Evolutionary conservation across 2,329 filamentous ascomycete species (phyloP).

Genomic region (Stachybotrys chartarum): DNA sequence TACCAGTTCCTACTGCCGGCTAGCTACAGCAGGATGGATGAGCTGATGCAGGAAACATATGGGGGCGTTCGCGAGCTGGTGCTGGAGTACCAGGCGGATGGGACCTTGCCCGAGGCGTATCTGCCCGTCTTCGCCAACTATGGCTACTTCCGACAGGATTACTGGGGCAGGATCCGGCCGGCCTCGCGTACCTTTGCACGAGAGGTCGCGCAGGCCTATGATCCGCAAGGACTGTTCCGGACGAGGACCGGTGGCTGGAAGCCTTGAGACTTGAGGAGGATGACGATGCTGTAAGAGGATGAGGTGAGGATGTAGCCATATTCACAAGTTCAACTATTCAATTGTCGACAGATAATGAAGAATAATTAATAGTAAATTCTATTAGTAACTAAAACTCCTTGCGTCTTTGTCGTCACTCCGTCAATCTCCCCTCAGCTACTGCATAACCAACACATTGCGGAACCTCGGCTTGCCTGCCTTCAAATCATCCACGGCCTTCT

Average conservation of each 20-base stretch:
- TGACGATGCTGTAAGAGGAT: neutral
- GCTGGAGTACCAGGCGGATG: conserved; percentile 18
- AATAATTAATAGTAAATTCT: too few species aligned
- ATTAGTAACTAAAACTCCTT: too few species aligned
- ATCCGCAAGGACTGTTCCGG: conserved; percentile 29
- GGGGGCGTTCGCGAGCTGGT: conserved; percentile 1
- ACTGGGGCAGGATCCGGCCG: conserved; percentile 29
- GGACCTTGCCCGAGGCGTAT: conserved; percentile 25
- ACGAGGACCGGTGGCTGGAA: conserved; percentile 34
- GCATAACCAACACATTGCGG: conserved; percentile 35
- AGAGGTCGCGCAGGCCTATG: conserved; percentile 24
- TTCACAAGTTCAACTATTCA: too few species aligned
- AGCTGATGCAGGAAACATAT: conserved; percentile 4
- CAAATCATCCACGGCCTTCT: conserved; percentile 36
- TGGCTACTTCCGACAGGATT: conserved; percentile 32
- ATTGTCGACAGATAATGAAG: too few species aligned
- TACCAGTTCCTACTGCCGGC: conserved; percentile 26
- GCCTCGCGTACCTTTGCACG: conserved; percentile 25
- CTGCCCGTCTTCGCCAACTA: conserved; percentile 38
- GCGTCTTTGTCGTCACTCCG: neutral
- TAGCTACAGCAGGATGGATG: conserved; percentile 16
- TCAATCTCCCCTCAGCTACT: conserved; percentile 11
- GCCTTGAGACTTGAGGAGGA: conserved; percentile 9
- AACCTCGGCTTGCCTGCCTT: conserved; percentile 35
- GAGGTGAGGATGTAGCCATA: neutral